phyloP scores from a whole-genome alignment of 495 filamentous ascomycete genomes.

The Ramalina intermedia region DNA sequence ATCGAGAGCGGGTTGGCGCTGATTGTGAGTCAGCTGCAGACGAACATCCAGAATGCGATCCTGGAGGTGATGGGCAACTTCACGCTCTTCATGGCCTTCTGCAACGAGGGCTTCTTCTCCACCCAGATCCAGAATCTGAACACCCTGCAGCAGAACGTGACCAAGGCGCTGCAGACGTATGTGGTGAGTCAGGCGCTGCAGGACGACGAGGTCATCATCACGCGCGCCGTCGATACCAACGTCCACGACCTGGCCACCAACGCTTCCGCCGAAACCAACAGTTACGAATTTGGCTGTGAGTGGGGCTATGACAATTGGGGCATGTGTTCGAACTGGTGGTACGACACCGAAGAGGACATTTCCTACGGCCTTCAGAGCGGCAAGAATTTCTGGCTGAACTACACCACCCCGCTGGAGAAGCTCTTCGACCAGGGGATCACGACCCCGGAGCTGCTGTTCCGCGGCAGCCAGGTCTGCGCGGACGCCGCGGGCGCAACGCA shows the following conservation, averaged over 20 bases:
- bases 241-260: neutral
- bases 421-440: slow-evolving; percentile 1
- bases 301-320: neutral
- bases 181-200: neutral
- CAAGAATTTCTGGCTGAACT: neutral
- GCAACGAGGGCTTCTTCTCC: neutral
- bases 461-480: neutral
- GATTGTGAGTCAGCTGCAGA: neutral
- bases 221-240: slow-evolving; percentile 2
- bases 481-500: neutral
- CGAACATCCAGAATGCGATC: neutral
- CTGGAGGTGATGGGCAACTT: neutral
- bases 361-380: neutral
- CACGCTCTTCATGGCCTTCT: neutral
- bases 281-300: neutral
- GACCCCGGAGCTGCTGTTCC: neutral
- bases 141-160: neutral
- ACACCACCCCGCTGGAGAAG: neutral
- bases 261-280: neutral
- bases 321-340: slow-evolving; percentile 1
- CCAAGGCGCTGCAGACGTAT: slow-evolving; percentile 1
- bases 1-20: neutral
- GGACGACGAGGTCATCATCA: neutral
- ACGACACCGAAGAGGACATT: neutral
- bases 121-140: neutral